phyloP scores from a whole-genome alignment of 139 green algal genomes.

The Eudorina sp. region DNA sequence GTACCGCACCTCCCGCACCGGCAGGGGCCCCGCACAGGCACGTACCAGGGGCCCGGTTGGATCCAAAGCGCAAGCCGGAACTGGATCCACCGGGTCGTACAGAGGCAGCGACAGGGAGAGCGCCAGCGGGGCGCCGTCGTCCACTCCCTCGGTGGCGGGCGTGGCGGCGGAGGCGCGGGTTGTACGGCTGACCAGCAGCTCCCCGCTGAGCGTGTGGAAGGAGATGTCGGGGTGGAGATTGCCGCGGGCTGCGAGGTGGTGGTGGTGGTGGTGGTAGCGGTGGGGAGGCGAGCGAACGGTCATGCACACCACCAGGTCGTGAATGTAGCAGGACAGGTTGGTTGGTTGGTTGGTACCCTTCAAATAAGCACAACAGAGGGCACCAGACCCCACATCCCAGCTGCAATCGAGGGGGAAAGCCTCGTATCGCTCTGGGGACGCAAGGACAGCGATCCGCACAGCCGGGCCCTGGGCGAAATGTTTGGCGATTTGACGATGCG shows the following conservation, averaged over 20 bases:
- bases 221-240: conserved; percentile 32
- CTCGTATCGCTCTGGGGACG: no score
- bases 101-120: conserved; percentile 30
- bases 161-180: not conserved
- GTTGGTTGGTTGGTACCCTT: no score
- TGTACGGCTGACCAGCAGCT: conserved; percentile 48
- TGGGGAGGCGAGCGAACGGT: no score
- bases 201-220: conserved; percentile 57
- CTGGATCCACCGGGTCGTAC: not conserved
- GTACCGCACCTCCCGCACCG: conserved; percentile 29
- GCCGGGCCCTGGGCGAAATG: no score
- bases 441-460: no score
- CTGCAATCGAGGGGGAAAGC: no score
- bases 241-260: not conserved
- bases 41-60: not conserved
- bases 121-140: not conserved
- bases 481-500: no score
- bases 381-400: no score
- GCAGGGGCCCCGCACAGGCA: not conserved
- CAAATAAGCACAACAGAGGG: no score
- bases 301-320: no score
- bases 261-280: not conserved
- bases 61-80: conserved; percentile 1
- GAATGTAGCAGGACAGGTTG: no score
- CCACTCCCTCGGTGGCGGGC: not conserved